Percentiles rank a stretch among this genome's conserved stretches.
These are phyloP conservation scores for Tulasnella sp. DNA, from an alignment of 768 basidiomycete species.

Conservation along the genomic window DNA sequence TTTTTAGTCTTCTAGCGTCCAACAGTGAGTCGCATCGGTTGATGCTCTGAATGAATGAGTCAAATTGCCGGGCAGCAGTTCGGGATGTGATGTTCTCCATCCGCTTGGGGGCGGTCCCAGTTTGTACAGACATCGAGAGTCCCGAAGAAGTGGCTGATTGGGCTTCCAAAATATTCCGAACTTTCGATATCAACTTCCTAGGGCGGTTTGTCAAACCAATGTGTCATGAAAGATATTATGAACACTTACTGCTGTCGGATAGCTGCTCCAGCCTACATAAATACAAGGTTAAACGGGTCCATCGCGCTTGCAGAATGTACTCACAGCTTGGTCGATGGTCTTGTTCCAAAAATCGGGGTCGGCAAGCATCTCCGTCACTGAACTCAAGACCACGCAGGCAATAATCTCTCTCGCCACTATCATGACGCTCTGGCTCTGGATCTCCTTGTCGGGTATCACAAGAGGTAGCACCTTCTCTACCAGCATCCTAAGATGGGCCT, in stretches of 20 bases:
- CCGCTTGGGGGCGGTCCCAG: conserved; percentile 31
- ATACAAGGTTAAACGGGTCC: not conserved
- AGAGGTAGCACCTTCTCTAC: conserved; percentile 64
- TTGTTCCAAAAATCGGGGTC: conserved; percentile 98
- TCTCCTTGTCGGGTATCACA: conserved; percentile 69
- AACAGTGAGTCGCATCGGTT: conserved; percentile 69
- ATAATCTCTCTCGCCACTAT: conserved; percentile 75
- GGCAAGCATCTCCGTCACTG: conserved; percentile 83
- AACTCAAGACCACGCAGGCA: conserved; percentile 72
- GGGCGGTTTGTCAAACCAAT: not conserved
- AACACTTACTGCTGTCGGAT: conserved; percentile 56
- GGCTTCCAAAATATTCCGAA: conserved; percentile 73
- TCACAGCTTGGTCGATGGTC: conserved; percentile 81
- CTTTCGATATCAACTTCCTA: conserved; percentile 80
- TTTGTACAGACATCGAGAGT: not conserved
- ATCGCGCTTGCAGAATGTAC: conserved; percentile 29
- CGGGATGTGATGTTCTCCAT: conserved; percentile 73
- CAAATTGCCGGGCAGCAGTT: conserved; percentile 77
- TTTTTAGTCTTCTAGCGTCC: conserved; percentile 84
- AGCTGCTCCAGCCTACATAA: conserved; percentile 50
- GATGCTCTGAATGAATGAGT: conserved; percentile 84
- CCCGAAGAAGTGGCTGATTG: conserved; percentile 47
- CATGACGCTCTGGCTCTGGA: conserved; percentile 57
- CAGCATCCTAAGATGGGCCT: conserved; percentile 67
- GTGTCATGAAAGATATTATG: not conserved